Evolutionary conservation across 441 rosid genomes (phyloP), one percentile per base, ranked within the genome.

Genomic region (Heliophila coronopifolia): DNA sequence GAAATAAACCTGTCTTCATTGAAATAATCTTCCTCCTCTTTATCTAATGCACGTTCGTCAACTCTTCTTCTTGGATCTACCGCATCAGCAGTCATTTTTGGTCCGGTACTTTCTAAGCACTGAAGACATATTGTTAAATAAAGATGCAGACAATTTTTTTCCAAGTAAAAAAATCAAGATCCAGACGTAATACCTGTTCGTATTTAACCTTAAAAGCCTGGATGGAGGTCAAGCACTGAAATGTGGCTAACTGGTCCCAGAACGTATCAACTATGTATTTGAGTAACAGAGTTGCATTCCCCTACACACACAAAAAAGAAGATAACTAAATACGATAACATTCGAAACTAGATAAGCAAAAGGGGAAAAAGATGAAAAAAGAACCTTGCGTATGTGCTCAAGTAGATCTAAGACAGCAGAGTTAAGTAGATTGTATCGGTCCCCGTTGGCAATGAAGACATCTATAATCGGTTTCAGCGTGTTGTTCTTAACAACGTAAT

Each of bases 11-110:
- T 93, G 72, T 89, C 92, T 69, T 76, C 95, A 11, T 89, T 89
- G 68, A 93, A 93, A 73, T 93, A 93, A 63, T 93, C 96, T 68
- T 89, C 91, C 75, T 89, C 99, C 65, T 93, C 99, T 74, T 93
- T 93, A 63, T 86, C 97, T 46, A 77, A 56, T 17, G 95, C 96
- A 20, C 96, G 95, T 65, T 82, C 97, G 59, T 93, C 99, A 11
- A 67, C 60, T 53, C 89, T 68, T 68, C 72, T 86, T 52, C 96
- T 77, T 5, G 81, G 72, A 40, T 81, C 96, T 10, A 72, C 50
- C 12, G 76, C 70, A 55, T 62, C 73, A 63, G 73, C 76, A 52
- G 73, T 63, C 58, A 54, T 73, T 71, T 76, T 79, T 0, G 81
- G 58, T 68, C 69, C 93, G 54, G 69, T 66, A 61, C 68, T 79